Conservation (phyloP, 2,329 filamentous ascomycete genomes). For the Moelleriella libera region DNA sequence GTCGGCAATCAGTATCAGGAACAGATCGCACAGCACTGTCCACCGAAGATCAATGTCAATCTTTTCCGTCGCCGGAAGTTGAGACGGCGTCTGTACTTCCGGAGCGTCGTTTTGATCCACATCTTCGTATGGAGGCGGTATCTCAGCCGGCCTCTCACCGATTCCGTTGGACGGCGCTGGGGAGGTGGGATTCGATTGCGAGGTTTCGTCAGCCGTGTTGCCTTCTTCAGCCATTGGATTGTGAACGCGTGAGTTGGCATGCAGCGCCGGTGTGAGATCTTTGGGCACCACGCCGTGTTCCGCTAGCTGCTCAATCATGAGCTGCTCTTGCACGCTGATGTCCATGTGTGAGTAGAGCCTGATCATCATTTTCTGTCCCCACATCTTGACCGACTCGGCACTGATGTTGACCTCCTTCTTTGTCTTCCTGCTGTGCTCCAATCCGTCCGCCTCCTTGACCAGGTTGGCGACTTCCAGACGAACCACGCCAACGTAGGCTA, state of each 20-base stretch:
- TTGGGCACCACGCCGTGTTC: slow-evolving; percentile 78
- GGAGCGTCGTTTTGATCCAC: slow-evolving; percentile 58
- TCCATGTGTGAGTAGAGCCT: slow-evolving; percentile 94
- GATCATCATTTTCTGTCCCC: slow-evolving; percentile 97
- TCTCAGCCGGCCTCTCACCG: slow-evolving; percentile 33
- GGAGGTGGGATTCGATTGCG: slow-evolving; percentile 10
- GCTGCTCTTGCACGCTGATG: slow-evolving; percentile 75
- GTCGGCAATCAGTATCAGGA: slow-evolving; percentile 91
- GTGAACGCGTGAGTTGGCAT: slow-evolving; percentile 83
- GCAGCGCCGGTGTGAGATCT: slow-evolving; percentile 74
- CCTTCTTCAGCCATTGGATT: slow-evolving; percentile 63
- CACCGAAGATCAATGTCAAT: slow-evolving; percentile 93
- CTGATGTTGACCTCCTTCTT: slow-evolving; percentile 61
- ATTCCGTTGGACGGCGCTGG: slow-evolving; percentile 8
- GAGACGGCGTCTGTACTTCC: slow-evolving; percentile 67
- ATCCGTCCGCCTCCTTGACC: slow-evolving; percentile 49
- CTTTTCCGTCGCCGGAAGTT: slow-evolving; percentile 66
- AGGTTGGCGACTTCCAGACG: slow-evolving; percentile 69
- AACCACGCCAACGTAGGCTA: slow-evolving; percentile 88
- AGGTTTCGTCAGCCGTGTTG: slow-evolving; percentile 4
- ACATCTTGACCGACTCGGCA: slow-evolving; percentile 77
- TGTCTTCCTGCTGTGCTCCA: slow-evolving; percentile 48
- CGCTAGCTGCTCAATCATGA: slow-evolving; percentile 96
- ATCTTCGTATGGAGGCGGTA: slow-evolving; percentile 46
- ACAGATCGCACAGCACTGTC: slow-evolving; percentile 93